Evolutionary conservation across 805 yeast species (phyloP).

Genomic region (Jamesozyma rosinii): DNA sequence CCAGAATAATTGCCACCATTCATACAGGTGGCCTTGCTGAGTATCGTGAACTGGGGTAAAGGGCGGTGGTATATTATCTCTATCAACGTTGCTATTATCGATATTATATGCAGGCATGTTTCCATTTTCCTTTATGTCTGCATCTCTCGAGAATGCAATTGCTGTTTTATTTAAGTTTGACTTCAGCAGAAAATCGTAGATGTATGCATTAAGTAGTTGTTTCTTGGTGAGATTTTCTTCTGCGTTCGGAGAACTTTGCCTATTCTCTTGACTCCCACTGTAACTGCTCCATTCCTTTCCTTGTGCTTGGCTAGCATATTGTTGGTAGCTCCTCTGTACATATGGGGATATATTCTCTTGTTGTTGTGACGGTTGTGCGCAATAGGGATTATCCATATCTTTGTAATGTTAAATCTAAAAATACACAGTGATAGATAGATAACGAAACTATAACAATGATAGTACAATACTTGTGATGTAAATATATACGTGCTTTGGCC

Average conservation of each 20-base stretch:
- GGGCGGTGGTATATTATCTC: constrained; percentile 29
- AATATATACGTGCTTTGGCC: too few relatives aligned
- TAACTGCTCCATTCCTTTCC: background rate
- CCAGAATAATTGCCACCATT: constrained; percentile 98
- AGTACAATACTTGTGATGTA: too few relatives aligned
- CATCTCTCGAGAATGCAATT: constrained; percentile 62
- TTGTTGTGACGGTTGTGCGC: background rate
- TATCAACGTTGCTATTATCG: background rate
- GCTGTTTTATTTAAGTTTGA: constrained; percentile 68
- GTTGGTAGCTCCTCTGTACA: constrained; percentile 1
- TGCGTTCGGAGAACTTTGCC: background rate
- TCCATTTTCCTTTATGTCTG: constrained; percentile 40
- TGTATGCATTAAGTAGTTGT: constrained; percentile 67
- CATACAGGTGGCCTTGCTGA: constrained; percentile 78
- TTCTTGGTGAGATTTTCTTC: constrained; percentile 18
- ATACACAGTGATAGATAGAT: too few relatives aligned
- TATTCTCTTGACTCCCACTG: background rate
- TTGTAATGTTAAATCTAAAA: too few relatives aligned
- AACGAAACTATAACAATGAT: too few relatives aligned
- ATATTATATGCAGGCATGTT: constrained; percentile 2
- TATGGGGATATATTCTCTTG: background rate
- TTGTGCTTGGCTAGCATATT: background rate
- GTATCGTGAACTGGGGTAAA: constrained; percentile 45
- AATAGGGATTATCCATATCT: background rate
- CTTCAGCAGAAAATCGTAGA: constrained; percentile 76